These are phyloP conservation scores for Boletus huronensis DNA, from an alignment of 768 basidiomycete genomes.

Conservation along the genomic window DNA sequence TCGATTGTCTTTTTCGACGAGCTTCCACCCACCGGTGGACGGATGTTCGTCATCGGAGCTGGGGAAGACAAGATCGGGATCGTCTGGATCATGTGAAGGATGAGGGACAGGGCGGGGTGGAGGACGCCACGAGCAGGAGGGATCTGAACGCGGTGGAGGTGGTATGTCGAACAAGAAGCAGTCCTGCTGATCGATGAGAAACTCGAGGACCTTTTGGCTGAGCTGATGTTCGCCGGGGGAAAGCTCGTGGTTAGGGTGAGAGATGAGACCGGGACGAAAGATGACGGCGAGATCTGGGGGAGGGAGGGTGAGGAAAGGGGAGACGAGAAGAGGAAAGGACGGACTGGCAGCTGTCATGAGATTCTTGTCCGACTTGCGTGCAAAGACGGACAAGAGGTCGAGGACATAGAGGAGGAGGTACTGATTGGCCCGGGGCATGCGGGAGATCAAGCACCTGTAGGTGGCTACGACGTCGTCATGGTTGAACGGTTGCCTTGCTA, in stretches of 20 bases:
- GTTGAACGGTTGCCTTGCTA: slow-evolving; percentile 66
- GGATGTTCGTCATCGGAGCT: slow-evolving; percentile 50
- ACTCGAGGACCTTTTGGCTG: slow-evolving; percentile 89
- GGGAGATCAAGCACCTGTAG: slow-evolving; percentile 81
- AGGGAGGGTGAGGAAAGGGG: not conserved
- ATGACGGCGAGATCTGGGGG: slow-evolving; percentile 87
- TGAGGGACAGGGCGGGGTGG: slow-evolving; percentile 7
- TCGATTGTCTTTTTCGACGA: slow-evolving; percentile 39
- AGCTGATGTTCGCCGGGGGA: slow-evolving; percentile 81
- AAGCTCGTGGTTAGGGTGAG: slow-evolving; percentile 85
- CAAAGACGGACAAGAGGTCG: slow-evolving; percentile 93
- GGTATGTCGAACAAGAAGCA: slow-evolving; percentile 90
- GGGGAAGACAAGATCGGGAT: slow-evolving; percentile 44
- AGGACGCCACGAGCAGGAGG: slow-evolving; percentile 29
- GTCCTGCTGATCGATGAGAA: slow-evolving; percentile 94
- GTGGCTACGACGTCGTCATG: slow-evolving; percentile 70
- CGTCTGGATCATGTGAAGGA: slow-evolving; percentile 33
- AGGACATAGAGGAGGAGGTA: slow-evolving; percentile 97
- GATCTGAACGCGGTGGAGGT: slow-evolving; percentile 50
- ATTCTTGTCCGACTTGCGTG: slow-evolving; percentile 86
- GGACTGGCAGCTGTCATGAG: slow-evolving; percentile 92
- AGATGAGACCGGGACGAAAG: slow-evolving; percentile 92
- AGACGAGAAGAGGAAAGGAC: slow-evolving; percentile 29
- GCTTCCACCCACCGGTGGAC: slow-evolving; percentile 51
- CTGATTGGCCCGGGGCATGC: slow-evolving; percentile 86